Evolutionary conservation across 1,284 basidiomycete genomes (phyloP).

Genomic region (Amylostereum chailletii): DNA sequence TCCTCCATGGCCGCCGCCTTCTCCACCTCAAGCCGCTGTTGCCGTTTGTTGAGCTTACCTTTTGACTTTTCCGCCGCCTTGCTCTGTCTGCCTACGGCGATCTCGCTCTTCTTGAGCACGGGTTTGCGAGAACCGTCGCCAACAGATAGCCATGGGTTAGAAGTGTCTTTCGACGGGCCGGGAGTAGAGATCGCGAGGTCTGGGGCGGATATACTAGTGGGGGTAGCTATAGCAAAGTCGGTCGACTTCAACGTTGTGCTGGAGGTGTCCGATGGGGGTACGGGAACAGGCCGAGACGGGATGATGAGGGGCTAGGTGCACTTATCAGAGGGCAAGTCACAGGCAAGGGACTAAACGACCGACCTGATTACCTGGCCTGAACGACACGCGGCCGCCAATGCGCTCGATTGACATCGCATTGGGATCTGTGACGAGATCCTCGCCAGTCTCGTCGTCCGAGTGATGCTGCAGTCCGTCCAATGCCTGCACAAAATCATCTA

Average conservation of each 20-base stretch:
- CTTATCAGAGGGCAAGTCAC: no score
- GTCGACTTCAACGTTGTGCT: slow-evolving; percentile 60
- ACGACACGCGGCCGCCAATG: slow-evolving; percentile 50
- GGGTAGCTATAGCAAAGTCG: slow-evolving; percentile 34
- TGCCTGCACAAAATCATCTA: slow-evolving; percentile 65
- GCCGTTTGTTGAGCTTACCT: slow-evolving; percentile 60
- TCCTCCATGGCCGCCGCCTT: slow-evolving; percentile 58
- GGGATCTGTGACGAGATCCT: slow-evolving; percentile 22
- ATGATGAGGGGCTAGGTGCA: slow-evolving; percentile 2
- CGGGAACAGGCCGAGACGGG: neutral
- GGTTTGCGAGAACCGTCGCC: slow-evolving; percentile 27
- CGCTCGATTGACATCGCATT: slow-evolving; percentile 33
- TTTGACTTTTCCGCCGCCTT: slow-evolving; percentile 54
- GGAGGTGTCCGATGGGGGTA: slow-evolving; percentile 46
- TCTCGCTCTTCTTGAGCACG: slow-evolving; percentile 58
- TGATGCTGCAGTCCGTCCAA: slow-evolving; percentile 35
- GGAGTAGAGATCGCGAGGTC: slow-evolving; percentile 8
- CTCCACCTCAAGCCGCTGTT: slow-evolving; percentile 43
- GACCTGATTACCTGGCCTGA: slow-evolving; percentile 40
- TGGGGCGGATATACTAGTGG: slow-evolving; percentile 13
- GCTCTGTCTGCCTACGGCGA: slow-evolving; percentile 58
- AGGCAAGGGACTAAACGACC: slow-evolving; percentile 10
- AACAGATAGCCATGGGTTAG: slow-evolving; percentile 69
- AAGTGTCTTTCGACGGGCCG: slow-evolving; percentile 15
- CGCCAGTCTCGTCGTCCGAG: slow-evolving; percentile 28